Evolutionary conservation across 164 flowering plant species (phyloP).

Genomic region (Magnolia changhungtana): DNA sequence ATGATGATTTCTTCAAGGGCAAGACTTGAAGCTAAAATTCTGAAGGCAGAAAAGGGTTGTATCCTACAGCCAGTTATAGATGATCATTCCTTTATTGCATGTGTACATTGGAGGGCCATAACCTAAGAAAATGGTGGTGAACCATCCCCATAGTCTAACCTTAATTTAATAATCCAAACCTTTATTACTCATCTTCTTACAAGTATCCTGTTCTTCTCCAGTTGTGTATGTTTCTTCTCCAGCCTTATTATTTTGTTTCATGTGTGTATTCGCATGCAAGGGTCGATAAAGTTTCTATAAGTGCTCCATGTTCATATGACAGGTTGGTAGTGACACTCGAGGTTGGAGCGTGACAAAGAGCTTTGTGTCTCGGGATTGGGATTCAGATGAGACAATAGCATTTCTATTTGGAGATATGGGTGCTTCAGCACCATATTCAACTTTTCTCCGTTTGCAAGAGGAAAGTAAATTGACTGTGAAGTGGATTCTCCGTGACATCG

Average conservation of each 20-base stretch:
- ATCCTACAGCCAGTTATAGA: not conserved
- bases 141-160: not conserved
- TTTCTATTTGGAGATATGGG: conserved; percentile 98
- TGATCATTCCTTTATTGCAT: not conserved
- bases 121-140: not conserved
- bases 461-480: conserved; percentile 81
- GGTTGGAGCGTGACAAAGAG: conserved; percentile 80
- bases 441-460: conserved; percentile 79
- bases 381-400: conserved; percentile 69
- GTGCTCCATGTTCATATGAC: conserved; percentile 1
- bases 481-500: conserved; percentile 88
- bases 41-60: not conserved
- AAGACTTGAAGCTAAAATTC: not conserved
- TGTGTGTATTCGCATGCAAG: not conserved
- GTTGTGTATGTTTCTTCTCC: not conserved
- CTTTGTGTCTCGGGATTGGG: conserved; percentile 56
- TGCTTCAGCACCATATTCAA: conserved; percentile 67
- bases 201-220: not conserved
- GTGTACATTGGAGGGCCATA: not conserved
- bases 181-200: not conserved
- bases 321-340: conserved; percentile 85
- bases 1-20: not conserved
- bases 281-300: not conserved
- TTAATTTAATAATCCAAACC: not conserved
- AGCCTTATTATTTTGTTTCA: conserved; percentile 1